Conservation (phyloP, 305 asterid genomes). For the Rubia peregrina region DNA sequence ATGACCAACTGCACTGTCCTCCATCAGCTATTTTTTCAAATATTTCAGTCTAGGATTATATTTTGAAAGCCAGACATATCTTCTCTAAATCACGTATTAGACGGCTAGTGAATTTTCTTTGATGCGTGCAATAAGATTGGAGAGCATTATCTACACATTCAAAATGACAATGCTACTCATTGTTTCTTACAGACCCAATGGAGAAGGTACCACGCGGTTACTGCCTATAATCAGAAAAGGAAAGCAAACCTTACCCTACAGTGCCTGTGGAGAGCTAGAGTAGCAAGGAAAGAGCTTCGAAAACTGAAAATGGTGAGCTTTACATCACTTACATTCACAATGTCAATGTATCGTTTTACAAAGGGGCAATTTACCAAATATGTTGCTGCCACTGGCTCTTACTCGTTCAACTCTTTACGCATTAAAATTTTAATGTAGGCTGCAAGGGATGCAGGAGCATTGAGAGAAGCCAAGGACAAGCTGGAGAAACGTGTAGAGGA, state of each 20-base stretch:
- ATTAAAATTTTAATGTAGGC: constrained; percentile 43
- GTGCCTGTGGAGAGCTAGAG: constrained; percentile 88
- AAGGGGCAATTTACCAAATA: neutral
- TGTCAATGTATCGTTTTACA: neutral
- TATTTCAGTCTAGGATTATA: neutral
- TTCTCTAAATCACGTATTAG: neutral
- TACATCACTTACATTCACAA: neutral
- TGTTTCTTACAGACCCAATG: constrained; percentile 55
- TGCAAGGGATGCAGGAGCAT: constrained; percentile 96
- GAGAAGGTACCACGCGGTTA: constrained; percentile 66
- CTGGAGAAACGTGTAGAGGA: constrained; percentile 93
- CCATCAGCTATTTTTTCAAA: neutral
- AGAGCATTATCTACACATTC: constrained; percentile 1
- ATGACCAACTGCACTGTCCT: neutral
- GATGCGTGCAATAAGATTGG: neutral
- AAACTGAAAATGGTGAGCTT: constrained; percentile 67
- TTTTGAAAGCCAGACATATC: neutral
- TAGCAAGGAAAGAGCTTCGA: constrained; percentile 86
- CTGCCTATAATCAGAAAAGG: constrained; percentile 49
- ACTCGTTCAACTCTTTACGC: neutral
- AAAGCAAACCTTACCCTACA: constrained; percentile 60
- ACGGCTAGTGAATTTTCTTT: neutral
- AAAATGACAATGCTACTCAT: constrained; percentile 11
- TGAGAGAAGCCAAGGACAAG: constrained; percentile 96
- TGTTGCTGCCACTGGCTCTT: neutral